phyloP scores from a whole-genome alignment of 202 grass and related monocot genomes.

The Saccharum hybrid region DNA sequence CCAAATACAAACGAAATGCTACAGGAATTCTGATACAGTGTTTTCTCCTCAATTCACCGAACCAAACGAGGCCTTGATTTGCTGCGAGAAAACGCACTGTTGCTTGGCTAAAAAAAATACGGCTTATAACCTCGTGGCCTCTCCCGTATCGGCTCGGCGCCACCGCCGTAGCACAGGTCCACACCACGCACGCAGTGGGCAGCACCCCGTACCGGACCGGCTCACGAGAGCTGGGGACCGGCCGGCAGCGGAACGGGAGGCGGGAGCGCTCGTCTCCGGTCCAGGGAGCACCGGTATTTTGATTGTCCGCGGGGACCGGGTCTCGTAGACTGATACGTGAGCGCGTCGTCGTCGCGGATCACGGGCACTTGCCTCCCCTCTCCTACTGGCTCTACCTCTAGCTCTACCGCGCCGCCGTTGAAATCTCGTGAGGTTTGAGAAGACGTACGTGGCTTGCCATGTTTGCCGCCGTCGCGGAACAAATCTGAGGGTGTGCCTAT shows the following conservation, averaged over 20 bases:
- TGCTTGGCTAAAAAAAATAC: too few relatives aligned
- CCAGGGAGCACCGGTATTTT: constrained; percentile 17
- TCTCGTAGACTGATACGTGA: not conserved
- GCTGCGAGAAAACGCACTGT: too few relatives aligned
- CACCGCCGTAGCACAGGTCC: too few relatives aligned
- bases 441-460: not conserved
- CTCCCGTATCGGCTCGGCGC: too few relatives aligned
- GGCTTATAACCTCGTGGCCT: not conserved
- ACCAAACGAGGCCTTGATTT: too few relatives aligned
- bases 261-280: constrained; percentile 34
- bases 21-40: too few relatives aligned
- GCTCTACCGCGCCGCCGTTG: not conserved
- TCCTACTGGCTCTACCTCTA: not conserved
- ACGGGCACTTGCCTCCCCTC: not conserved
- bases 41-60: too few relatives aligned
- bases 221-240: constrained; percentile 12
- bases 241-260: not conserved
- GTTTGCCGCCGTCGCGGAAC: not conserved
- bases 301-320: not conserved
- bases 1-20: too few relatives aligned
- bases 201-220: not conserved
- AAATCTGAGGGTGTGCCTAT: not conserved
- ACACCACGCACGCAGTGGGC: not conserved
- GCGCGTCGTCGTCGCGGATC: constrained; percentile 5
- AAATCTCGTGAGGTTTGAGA: constrained; percentile 10